phyloP scores from a whole-genome alignment of 176 grass and related monocot genomes.

The Phragmites australis region DNA sequence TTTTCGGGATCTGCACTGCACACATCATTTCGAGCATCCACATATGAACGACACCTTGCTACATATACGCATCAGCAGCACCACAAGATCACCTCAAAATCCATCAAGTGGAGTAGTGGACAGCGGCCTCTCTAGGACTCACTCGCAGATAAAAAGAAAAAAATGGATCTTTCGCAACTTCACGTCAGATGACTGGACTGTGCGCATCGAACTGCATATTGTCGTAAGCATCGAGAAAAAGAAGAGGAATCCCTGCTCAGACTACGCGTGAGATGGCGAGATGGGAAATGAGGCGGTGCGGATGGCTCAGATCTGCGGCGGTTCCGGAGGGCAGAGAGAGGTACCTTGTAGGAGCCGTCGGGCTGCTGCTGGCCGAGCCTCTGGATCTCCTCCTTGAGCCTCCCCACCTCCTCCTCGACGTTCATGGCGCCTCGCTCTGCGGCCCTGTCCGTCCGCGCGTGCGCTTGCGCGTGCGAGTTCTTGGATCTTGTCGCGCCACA shows the following conservation, averaged over 20 bases:
- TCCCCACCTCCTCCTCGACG: slow-evolving; percentile 91
- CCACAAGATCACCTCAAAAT: background rate
- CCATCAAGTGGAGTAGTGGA: background rate
- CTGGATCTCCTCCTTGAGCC: slow-evolving; percentile 92
- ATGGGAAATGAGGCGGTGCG: background rate
- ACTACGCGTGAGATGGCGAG: background rate
- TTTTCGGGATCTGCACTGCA: background rate
- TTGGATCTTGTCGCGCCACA: slow-evolving; percentile 24
- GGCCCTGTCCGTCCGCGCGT: background rate
- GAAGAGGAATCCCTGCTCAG: background rate
- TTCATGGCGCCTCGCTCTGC: slow-evolving; percentile 60
- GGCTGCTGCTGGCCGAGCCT: slow-evolving; percentile 74
- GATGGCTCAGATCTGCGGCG: slow-evolving; percentile 10
- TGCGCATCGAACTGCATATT: background rate
- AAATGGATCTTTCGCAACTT: background rate
- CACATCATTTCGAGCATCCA: background rate
- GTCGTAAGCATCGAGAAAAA: background rate
- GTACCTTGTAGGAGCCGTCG: slow-evolving; percentile 89
- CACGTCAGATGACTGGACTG: background rate
- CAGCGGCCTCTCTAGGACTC: background rate
- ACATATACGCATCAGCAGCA: background rate
- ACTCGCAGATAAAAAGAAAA: background rate
- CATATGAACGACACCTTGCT: background rate
- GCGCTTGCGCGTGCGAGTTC: background rate
- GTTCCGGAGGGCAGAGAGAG: background rate